These are phyloP conservation scores for Collybia sordida DNA, from an alignment of 768 basidiomycete genomes.

Conservation along the genomic window DNA sequence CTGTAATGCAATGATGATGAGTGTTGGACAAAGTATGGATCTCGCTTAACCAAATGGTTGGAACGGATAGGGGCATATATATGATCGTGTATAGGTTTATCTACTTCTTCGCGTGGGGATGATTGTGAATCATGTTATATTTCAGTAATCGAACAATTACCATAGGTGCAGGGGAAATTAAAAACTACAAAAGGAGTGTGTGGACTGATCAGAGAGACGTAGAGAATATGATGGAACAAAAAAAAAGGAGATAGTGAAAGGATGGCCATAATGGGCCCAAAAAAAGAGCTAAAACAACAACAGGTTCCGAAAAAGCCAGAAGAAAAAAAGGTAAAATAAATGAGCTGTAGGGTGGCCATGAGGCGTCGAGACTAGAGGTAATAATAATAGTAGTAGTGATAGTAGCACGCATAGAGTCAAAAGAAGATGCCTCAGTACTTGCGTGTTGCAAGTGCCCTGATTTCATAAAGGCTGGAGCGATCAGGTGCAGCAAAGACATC, in stretches of 20 bases:
- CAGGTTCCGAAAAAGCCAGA: conserved; percentile 21
- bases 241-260: conserved; percentile 18
- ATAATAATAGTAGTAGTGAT: conserved; percentile 10
- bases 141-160: conserved; percentile 14
- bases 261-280: conserved; percentile 14
- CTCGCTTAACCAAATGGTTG: no score
- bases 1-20: conserved; percentile 3
- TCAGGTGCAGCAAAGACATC: conserved; percentile 47
- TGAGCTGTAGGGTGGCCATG: conserved; percentile 18
- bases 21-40: neutral
- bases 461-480: conserved; percentile 73
- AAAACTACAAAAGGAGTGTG: conserved; percentile 12
- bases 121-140: neutral
- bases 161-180: conserved; percentile 8
- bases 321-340: conserved; percentile 21
- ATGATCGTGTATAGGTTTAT: neutral
- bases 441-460: conserved; percentile 83
- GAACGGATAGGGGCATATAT: no score
- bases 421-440: conserved; percentile 53
- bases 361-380: conserved; percentile 10
- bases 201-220: neutral
- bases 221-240: conserved; percentile 7
- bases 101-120: neutral
- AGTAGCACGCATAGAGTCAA: conserved; percentile 10
- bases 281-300: conserved; percentile 24